phyloP scores from a whole-genome alignment of 106 monocot genomes.

The Cymbidium sinense region DNA sequence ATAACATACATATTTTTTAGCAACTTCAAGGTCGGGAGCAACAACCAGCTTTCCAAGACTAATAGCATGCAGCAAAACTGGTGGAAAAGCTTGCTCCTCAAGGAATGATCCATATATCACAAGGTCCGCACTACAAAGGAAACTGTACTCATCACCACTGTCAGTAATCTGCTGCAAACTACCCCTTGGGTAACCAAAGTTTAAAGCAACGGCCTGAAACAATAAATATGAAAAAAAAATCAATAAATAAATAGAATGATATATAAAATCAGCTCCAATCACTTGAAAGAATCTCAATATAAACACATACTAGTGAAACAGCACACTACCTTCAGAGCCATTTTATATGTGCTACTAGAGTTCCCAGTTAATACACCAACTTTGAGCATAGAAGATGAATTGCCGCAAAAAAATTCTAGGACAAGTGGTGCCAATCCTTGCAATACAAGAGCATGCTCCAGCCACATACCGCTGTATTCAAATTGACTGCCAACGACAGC shows the following conservation, averaged over 20 bases:
- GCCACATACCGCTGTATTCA: constrained; percentile 69
- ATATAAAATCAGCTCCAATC: not conserved
- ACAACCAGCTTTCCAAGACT: constrained; percentile 67
- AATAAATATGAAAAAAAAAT: constrained; percentile 3
- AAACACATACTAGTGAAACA: not conserved
- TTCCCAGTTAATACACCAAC: constrained; percentile 48
- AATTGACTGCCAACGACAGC: constrained; percentile 76
- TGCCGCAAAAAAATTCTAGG: constrained; percentile 31
- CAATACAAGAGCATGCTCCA: constrained; percentile 79
- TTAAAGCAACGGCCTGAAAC: constrained; percentile 35
- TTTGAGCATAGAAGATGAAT: constrained; percentile 42
- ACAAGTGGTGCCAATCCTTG: constrained; percentile 59
- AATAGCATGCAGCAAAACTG: constrained; percentile 68
- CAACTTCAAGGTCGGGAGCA: constrained; percentile 79
- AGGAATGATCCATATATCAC: constrained; percentile 95
- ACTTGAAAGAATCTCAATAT: not conserved
- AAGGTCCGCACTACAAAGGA: constrained; percentile 60
- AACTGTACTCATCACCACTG: constrained; percentile 30
- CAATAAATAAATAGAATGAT: not conserved
- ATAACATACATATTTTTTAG: constrained; percentile 71
- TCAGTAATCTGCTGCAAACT: constrained; percentile 31
- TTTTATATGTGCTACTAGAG: constrained; percentile 31
- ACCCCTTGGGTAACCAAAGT: constrained; percentile 44
- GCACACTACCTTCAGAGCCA: constrained; percentile 59
- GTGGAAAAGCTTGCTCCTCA: constrained; percentile 84